Conservation (phyloP, 176 grass and related monocot species). For the Aegilops longissima region DNA sequence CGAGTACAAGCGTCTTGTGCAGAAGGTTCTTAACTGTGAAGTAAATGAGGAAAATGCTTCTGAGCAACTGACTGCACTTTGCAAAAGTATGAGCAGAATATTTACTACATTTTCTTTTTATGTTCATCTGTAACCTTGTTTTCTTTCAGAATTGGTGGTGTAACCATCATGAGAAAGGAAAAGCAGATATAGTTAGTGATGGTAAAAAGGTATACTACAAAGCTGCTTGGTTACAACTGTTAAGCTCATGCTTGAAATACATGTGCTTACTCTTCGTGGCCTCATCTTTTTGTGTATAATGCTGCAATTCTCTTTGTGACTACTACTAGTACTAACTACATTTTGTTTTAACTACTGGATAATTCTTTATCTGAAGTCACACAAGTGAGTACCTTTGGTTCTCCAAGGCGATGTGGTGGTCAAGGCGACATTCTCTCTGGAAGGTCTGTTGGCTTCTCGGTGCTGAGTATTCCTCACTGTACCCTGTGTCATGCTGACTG, state of each 20-base stretch:
- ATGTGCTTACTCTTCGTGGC: neutral
- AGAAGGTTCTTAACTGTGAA: constrained; percentile 76
- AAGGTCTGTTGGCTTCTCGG: constrained; percentile 45
- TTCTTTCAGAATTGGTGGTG: constrained; percentile 72
- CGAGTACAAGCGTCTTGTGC: constrained; percentile 92
- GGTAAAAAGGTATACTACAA: constrained; percentile 71
- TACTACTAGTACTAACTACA: neutral
- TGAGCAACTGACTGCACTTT: constrained; percentile 61
- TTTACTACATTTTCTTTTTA: neutral
- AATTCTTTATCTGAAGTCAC: constrained; percentile 52
- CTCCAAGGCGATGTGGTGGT: constrained; percentile 91
- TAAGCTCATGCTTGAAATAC: neutral
- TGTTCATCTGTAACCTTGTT: neutral
- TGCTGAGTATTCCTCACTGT: neutral
- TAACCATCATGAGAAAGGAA: constrained; percentile 93
- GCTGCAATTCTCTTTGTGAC: neutral
- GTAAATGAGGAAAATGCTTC: constrained; percentile 59
- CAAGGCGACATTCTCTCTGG: constrained; percentile 97
- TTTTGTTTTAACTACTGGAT: constrained; percentile 11
- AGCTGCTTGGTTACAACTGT: neutral
- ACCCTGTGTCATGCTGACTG: neutral
- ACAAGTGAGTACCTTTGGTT: constrained; percentile 84
- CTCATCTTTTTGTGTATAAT: neutral
- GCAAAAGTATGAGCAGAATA: constrained; percentile 54
- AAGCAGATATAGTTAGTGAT: constrained; percentile 83